phyloP scores from a whole-genome alignment of 2,329 filamentous ascomycete genomes.

The Colletotrichum viniferum region DNA sequence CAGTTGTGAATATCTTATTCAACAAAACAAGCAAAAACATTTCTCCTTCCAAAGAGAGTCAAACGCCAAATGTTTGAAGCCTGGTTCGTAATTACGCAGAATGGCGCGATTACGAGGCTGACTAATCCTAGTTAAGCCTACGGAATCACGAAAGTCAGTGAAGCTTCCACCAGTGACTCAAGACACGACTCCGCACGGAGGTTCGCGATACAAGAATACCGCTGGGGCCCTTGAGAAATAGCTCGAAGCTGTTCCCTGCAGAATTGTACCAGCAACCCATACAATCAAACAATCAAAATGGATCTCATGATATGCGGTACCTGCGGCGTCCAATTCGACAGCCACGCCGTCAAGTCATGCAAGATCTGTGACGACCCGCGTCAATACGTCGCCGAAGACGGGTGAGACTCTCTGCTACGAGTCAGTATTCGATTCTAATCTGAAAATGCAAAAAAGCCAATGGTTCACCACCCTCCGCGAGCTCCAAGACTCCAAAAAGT shows the following conservation, averaged over 20 bases:
- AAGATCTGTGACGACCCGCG: conserved; percentile 76
- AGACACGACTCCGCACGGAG: not conserved
- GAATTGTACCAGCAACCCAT: not conserved
- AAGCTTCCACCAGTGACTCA: not conserved
- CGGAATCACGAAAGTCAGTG: not conserved
- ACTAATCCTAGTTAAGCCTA: not conserved
- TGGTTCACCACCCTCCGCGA: conserved; percentile 65
- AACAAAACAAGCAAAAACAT: too few species aligned
- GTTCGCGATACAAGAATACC: not conserved
- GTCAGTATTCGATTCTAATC: too few species aligned
- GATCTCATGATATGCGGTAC: conserved; percentile 63
- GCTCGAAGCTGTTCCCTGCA: not conserved
- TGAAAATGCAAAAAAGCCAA: conserved; percentile 50
- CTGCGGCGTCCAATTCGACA: conserved; percentile 72
- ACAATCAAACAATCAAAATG: not conserved
- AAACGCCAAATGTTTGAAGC: not conserved
- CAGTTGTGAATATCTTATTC: not conserved
- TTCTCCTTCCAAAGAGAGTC: not conserved
- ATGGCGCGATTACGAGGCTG: not conserved
- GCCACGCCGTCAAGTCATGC: conserved; percentile 57
- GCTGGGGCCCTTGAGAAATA: not conserved
- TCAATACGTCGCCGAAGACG: conserved; percentile 64
- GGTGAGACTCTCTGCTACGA: not conserved
- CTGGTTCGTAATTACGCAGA: fast-evolving
- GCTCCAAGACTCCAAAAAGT: conserved; percentile 38